phyloP scores from a whole-genome alignment of 495 filamentous ascomycete species.

The Aspergillus funiculosus region DNA sequence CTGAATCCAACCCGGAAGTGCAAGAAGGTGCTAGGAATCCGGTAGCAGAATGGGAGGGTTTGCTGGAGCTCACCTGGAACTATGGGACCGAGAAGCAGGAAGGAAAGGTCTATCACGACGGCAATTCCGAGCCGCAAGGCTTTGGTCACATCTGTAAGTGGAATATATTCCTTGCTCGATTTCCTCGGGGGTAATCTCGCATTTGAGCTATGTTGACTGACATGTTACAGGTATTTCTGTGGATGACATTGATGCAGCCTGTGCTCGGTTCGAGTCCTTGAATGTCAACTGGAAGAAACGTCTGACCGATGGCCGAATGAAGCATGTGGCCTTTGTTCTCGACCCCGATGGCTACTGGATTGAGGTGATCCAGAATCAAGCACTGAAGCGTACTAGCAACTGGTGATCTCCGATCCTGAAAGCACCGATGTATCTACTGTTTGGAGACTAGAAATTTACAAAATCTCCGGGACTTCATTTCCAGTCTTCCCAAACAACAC shows the following conservation, averaged over 20 bases:
- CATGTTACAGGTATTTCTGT: conserved; percentile 62
- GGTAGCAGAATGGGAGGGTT: conserved; percentile 65
- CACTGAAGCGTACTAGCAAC: conserved; percentile 43
- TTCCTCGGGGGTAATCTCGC: background rate
- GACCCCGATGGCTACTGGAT: conserved; percentile 94
- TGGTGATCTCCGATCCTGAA: conserved; percentile 26
- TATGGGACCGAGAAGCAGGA: conserved; percentile 91
- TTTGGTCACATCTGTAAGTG: conserved; percentile 83
- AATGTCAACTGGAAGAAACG: conserved; percentile 91
- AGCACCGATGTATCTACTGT: background rate
- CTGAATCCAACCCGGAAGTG: conserved; percentile 38
- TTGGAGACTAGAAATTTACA: too few relatives aligned
- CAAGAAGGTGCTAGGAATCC: conserved; percentile 50
- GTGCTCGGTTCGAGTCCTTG: conserved; percentile 73
- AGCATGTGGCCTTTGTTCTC: conserved; percentile 87
- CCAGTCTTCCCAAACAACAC: too few relatives aligned
- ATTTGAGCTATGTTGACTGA: too few relatives aligned
- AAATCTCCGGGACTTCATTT: too few relatives aligned
- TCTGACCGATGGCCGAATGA: conserved; percentile 86
- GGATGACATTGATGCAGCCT: conserved; percentile 81
- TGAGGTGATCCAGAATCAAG: conserved; percentile 74
- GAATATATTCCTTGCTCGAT: background rate
- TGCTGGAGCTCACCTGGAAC: conserved; percentile 93
- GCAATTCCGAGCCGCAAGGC: conserved; percentile 85
- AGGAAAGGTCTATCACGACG: conserved; percentile 82